Base-by-base conservation (phyloP, 2,329 filamentous ascomycete genomes). In the Sphaerostilbella broomeana region DNA sequence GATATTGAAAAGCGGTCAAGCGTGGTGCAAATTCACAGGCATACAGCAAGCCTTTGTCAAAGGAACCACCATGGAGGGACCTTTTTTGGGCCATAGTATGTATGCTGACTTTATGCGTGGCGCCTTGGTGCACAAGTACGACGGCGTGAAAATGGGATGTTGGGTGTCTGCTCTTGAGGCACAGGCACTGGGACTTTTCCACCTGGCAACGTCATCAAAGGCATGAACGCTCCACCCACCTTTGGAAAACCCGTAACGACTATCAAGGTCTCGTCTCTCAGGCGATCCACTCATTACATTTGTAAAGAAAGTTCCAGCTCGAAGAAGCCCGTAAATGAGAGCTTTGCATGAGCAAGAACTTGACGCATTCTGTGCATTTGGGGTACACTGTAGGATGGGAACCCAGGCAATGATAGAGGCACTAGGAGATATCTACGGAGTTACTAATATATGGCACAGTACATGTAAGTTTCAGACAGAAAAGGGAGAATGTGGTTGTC, bases 21-120 rank as follows among this genome's bases (percentile, higher is more conserved):
- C n/a, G n/a, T n/a, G n/a, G n/a, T n/a, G n/a, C n/a, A n/a, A n/a
- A n/a, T n/a, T n/a, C n/a, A n/a, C n/a, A n/a, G n/a, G n/a, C n/a
- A n/a, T n/a, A n/a, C n/a, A n/a, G n/a, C n/a, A 34, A 18, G 22
- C 60, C 68, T 1, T 58, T 63, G 10, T 50, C 62, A 2, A 66
- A 68, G 42, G 58, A 65, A 20, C 56, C 64, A n/a, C 50, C 56
- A 24, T 63, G 56, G 0, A 71, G 72, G 65, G 56, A 58, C 10
- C 68, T 69, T 1, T 60, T 62, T 60, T 61, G 36, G 54, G 57
- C 2, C 68, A 63, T 2, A 60, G 57, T 3, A 69, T 73, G 43
- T 61, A 59, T 1, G 65, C 66, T 2, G 71, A 74, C 37, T 55
- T 73, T 1, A 51, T 73, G 6, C 63, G 70, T 1, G 56, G 68